Conservation (phyloP, 2,329 filamentous ascomycete genomes). For the Hymenoscyphus fructigenus region DNA sequence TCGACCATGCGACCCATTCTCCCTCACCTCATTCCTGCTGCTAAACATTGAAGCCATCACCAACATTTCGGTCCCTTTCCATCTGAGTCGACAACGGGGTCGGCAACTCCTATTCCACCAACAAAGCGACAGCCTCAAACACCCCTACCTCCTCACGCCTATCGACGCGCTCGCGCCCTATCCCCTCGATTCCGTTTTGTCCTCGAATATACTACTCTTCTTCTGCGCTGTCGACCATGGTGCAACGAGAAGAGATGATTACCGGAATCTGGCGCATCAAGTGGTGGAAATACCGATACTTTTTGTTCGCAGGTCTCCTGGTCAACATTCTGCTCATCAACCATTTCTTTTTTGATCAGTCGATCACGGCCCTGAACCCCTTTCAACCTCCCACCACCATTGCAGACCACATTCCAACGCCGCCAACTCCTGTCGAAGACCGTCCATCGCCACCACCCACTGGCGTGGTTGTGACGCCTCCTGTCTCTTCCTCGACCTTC, state of each 20-base stretch:
- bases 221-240: constrained; percentile 6
- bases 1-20: too few species aligned
- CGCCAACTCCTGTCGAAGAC: constrained; percentile 1
- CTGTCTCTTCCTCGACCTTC: constrained; percentile 17
- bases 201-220: too few species aligned
- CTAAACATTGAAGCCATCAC: too few species aligned
- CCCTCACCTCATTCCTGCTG: too few species aligned
- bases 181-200: too few species aligned
- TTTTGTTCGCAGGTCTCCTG: constrained; percentile 23
- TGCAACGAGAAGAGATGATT: constrained; percentile 27
- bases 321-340: constrained; percentile 29
- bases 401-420: constrained; percentile 3
- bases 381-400: constrained; percentile 11
- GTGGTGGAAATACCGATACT: constrained; percentile 31
- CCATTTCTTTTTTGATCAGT: constrained; percentile 27
- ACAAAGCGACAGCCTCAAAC: too few species aligned
- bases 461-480: neutral
- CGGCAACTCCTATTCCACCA: too few species aligned
- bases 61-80: too few species aligned
- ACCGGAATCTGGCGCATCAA: constrained; percentile 27
- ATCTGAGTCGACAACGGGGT: too few species aligned
- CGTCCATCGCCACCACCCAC: constrained; percentile 2
- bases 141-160: too few species aligned
- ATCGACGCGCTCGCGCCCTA: too few species aligned
- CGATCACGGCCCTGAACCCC: constrained; percentile 18